These are phyloP conservation scores for Salmacisia buchloeana DNA, from an alignment of 1,284 basidiomycete species.

Conservation along the genomic window DNA sequence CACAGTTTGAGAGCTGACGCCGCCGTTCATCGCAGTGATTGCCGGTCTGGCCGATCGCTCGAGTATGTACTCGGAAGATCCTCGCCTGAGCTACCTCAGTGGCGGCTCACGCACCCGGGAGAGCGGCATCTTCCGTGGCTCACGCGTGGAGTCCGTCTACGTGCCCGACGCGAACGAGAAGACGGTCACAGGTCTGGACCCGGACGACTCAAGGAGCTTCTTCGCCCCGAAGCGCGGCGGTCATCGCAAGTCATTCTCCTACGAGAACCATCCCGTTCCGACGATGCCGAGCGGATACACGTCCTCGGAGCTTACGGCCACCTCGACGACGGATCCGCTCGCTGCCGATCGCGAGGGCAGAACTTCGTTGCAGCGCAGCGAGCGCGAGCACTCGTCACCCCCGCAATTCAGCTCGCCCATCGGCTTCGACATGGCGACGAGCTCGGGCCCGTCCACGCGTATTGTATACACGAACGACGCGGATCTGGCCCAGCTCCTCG, in stretches of 20 bases:
- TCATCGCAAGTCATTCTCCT: slow-evolving; percentile 20
- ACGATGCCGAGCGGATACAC: slow-evolving; percentile 11
- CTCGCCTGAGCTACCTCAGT: slow-evolving; percentile 4
- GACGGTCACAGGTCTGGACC: slow-evolving; percentile 22
- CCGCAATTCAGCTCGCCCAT: slow-evolving; percentile 1
- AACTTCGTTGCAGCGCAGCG: background rate
- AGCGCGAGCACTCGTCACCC: background rate
- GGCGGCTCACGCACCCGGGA: background rate
- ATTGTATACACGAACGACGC: slow-evolving; percentile 43
- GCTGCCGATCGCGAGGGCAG: background rate
- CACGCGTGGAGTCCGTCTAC: background rate
- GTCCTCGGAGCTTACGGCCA: background rate
- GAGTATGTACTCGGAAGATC: slow-evolving; percentile 31
- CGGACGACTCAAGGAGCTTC: slow-evolving; percentile 31
- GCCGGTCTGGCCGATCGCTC: slow-evolving; percentile 33
- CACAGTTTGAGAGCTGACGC: too few species aligned
- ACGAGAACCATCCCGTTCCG: slow-evolving; percentile 14
- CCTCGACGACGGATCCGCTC: background rate
- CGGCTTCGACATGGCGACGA: slow-evolving; percentile 21
- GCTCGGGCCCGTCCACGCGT: slow-evolving; percentile 19
- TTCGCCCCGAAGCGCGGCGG: slow-evolving; percentile 21
- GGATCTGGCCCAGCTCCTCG: slow-evolving; percentile 33
- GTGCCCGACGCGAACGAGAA: slow-evolving; percentile 7
- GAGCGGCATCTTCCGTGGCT: background rate
- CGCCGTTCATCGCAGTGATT: slow-evolving; percentile 31